A percentile compares a stretch with the other conserved stretches of the same genome.
Conservation (phyloP, 2,329 filamentous ascomycete genomes). For the Pseudogymnoascus sp. region DNA sequence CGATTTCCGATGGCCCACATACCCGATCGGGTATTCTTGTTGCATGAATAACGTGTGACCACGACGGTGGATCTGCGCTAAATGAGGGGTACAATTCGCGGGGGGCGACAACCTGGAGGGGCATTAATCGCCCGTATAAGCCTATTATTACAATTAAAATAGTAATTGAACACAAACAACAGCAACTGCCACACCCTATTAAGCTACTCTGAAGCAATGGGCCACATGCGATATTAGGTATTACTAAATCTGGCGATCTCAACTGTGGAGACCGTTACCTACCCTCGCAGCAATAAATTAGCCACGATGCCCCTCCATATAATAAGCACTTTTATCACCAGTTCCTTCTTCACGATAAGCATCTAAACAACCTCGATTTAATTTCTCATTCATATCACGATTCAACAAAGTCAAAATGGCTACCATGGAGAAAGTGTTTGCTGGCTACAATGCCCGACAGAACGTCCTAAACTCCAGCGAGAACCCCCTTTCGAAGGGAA, state of each 20-base stretch:
- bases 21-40: not conserved
- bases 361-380: not conserved
- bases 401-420: constrained; percentile 29
- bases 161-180: not conserved
- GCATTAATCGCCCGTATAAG: not conserved
- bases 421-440: constrained; percentile 38
- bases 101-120: not conserved
- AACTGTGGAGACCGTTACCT: not conserved
- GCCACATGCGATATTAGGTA: constrained; percentile 4
- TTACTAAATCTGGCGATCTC: constrained; percentile 1
- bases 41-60: not conserved
- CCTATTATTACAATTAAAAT: not conserved
- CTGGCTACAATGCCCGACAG: constrained; percentile 31
- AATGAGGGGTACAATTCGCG: not conserved
- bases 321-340: not conserved
- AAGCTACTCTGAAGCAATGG: not conserved
- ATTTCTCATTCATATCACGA: not conserved
- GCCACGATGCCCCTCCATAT: not conserved
- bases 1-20: not conserved
- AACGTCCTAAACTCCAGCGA: constrained; percentile 28
- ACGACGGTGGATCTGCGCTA: not conserved
- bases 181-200: not conserved
- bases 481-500: constrained; percentile 36
- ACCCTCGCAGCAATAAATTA: not conserved
- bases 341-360: not conserved